phyloP scores from a whole-genome alignment of 2,329 filamentous ascomycete genomes.

The Trichocomaceae sp. region DNA sequence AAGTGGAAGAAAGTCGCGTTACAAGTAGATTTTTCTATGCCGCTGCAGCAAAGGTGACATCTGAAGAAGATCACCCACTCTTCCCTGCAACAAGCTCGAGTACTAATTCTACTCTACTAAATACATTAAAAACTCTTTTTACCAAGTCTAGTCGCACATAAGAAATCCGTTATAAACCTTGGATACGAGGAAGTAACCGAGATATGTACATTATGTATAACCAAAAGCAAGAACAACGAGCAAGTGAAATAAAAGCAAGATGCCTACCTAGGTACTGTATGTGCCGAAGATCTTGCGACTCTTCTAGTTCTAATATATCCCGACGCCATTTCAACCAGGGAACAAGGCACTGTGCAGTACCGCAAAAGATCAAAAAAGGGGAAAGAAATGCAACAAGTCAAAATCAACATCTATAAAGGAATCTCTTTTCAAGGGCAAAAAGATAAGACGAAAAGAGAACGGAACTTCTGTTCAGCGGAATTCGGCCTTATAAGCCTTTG shows the following conservation, averaged over 20 bases:
- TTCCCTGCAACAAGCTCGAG: too few species aligned
- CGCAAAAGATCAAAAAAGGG: background rate
- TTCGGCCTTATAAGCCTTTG: slow-evolving; percentile 17
- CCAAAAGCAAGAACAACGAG: background rate
- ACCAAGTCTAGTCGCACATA: background rate
- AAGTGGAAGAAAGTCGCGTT: slow-evolving; percentile 9
- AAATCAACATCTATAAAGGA: background rate
- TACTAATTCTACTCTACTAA: background rate
- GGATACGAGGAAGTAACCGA: background rate
- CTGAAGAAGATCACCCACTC: background rate
- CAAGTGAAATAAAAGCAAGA: background rate
- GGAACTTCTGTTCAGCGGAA: background rate
- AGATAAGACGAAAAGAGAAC: background rate
- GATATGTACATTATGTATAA: background rate
- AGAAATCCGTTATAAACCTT: background rate
- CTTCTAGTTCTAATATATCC: slow-evolving; percentile 5
- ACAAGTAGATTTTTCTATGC: background rate
- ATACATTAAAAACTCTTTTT: background rate
- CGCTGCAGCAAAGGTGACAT: background rate
- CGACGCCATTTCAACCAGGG: background rate
- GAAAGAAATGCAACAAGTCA: background rate
- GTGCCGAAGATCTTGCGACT: background rate
- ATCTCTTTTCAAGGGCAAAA: background rate
- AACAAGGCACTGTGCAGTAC: background rate
- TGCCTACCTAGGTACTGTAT: background rate